Evolutionary conservation across 176 grass and related monocot genomes (phyloP).

Genomic region (Poa annua): DNA sequence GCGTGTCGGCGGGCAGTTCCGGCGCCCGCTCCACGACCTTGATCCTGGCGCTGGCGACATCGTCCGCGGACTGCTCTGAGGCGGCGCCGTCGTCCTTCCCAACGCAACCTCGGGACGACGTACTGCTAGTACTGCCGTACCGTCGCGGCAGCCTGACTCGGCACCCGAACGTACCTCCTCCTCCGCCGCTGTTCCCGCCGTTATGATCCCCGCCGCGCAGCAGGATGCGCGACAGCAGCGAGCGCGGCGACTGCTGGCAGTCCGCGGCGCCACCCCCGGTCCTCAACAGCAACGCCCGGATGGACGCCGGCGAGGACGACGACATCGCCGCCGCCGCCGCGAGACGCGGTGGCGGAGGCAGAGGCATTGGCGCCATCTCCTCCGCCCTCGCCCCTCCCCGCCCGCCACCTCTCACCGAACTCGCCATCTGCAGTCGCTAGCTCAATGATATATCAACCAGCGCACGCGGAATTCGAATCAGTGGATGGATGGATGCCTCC

Average conservation of each 20-base stretch:
- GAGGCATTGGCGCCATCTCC: slow-evolving; percentile 19
- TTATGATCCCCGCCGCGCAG: slow-evolving; percentile 37
- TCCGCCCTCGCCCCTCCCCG: neutral
- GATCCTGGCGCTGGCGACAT: neutral
- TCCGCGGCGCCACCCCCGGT: slow-evolving; percentile 29
- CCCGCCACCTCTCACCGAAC: slow-evolving; percentile 15
- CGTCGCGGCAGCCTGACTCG: slow-evolving; percentile 54
- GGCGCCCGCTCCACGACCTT: slow-evolving; percentile 50
- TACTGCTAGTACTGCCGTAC: neutral
- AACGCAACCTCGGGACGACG: slow-evolving; percentile 1
- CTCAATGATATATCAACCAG: neutral
- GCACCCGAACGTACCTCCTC: slow-evolving; percentile 46
- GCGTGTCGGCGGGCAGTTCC: slow-evolving; percentile 43
- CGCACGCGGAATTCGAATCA: slow-evolving; percentile 35
- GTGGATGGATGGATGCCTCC: neutral
- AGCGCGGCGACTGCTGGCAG: slow-evolving; percentile 56
- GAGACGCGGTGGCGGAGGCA: slow-evolving; percentile 50
- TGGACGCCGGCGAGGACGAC: slow-evolving; percentile 26
- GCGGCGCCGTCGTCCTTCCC: slow-evolving; percentile 28
- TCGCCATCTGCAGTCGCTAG: slow-evolving; percentile 37
- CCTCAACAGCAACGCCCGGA: slow-evolving; percentile 29
- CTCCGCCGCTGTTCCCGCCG: slow-evolving; percentile 11
- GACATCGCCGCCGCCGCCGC: neutral
- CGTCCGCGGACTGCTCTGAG: slow-evolving; percentile 24
- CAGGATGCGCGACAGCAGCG: slow-evolving; percentile 63